Evolutionary conservation across 257 asterid genomes (phyloP), one percentile per base, ranked within the genome.

Genomic region (Cruciata laevipes): DNA sequence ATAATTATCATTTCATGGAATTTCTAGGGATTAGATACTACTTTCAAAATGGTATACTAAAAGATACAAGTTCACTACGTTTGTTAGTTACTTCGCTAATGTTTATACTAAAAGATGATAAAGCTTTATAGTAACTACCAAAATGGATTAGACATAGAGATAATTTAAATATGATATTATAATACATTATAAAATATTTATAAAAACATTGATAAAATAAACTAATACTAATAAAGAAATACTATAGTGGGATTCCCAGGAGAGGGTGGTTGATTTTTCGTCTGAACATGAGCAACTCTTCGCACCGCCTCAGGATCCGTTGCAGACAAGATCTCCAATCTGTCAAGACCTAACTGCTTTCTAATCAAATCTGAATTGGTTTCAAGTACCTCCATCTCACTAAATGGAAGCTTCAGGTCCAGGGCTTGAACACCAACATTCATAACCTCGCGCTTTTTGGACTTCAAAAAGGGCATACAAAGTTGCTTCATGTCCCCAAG

Each of bases 401-500:
- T 90, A 42, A 93, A 93, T 21, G 97, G 99, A 56, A 90, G 80
- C 80, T 70, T 90, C 83, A 88, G 65, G 40, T 86, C 95, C 80
- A 93, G 63, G 2, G 96, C 96, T 17, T 90, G 92, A 33, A 73
- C 83, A 21, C 99, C 96, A 5, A 90, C 92, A 0, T 80, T 67
- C 76, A 68, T 79, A 13, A 78, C 95, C 72, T 93, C 97, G 21
- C 84, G 92, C 75, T 90, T 90, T 80, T 90, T 93, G 83, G 84
- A 85, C 87, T 92, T 93, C 84, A 93, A 63, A 69, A 93, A 93
- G 8, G 96, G 95, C 99, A 88, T 90, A 62, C 97, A 90, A 0
- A 73, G 82, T 82, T 89, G 87, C 71, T 86, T 88, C 57, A 83
- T 84, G 61, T 86, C 81, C 3, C 84, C 94, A 63, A 85, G 44